Base-by-base conservation (phyloP, 306 rosid species). In the Vicia faba region DNA sequence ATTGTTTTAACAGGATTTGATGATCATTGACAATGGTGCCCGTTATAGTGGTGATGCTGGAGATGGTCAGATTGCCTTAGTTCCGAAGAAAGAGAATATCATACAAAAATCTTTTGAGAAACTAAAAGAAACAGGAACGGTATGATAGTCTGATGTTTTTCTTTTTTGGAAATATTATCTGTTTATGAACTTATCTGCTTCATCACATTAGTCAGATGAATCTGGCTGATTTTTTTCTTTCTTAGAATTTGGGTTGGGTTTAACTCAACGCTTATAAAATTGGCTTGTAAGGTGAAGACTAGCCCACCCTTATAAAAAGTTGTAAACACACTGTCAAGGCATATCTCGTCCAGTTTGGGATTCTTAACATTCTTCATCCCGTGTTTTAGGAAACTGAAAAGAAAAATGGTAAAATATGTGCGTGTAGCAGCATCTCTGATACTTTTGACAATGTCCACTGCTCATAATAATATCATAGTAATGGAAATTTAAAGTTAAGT, bases 41-140 rank as follows among this genome's bases (percentile, higher is more conserved):
- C 81, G 29, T 33, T 78, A 75, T 39, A 15, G 48, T 61, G 77
- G 61, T 54, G 85, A 63, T 70, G 44, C 68, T 49, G 79, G 78
- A 70, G 75, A 54, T 61, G 66, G 77, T 72, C 87, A 78, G 74
- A 18, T 93, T 58, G 79, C 66, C 64, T 84, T 67, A 71, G 84
- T 84, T 85, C 84, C 76, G 74, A 85, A 74, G 83, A 88, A 83
- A 73, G 95, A 80, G 79, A 80, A 81, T 63, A 57, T 88, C 44
- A 72, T 93, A 46, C 89, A 86, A 64, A 88, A 84, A 72, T 90
- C 97, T 51, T 14, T 90, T 23, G 85, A 78, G 77, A 90, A 88
- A 80, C 81, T 93, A 33, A 88, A 86, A 78, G 91, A 90, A 90
- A 71, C 97, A 38, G 77, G 92, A 80, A 85, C 85, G 72, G 97